phyloP scores from a whole-genome alignment of 805 yeast species.

The Candida berthetii region DNA sequence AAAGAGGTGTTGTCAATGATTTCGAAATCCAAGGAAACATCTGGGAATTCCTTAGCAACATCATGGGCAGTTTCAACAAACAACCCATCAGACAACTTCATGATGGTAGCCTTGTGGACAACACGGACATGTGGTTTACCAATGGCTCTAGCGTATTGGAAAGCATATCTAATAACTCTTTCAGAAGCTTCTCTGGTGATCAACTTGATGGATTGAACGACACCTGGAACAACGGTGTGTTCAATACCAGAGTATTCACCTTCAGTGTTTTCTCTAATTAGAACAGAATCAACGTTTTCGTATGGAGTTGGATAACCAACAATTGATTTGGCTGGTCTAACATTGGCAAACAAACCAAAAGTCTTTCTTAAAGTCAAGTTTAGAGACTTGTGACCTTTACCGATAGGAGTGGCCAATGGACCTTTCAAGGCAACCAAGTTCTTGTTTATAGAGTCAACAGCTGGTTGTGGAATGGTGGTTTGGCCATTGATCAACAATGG shows the following conservation, averaged over 20 bases:
- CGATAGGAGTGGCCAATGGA: constrained; percentile 97
- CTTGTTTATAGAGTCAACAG: constrained; percentile 87
- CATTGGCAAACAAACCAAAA: constrained; percentile 92
- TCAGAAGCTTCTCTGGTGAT: constrained; percentile 96
- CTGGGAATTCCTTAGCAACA: constrained; percentile 88
- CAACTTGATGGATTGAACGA: constrained; percentile 94
- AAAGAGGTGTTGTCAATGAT: constrained; percentile 93
- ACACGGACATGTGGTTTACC: constrained; percentile 85
- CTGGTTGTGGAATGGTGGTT: constrained; percentile 88
- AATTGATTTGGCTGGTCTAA: constrained; percentile 92
- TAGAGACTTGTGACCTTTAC: constrained; percentile 97
- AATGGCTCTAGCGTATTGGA: constrained; percentile 88
- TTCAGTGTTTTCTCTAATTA: constrained; percentile 98
- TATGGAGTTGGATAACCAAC: constrained; percentile 86
- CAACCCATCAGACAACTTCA: constrained; percentile 97
- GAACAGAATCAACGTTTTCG: constrained; percentile 83
- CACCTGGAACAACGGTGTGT: constrained; percentile 97
- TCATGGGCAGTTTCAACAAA: constrained; percentile 90
- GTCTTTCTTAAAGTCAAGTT: constrained; percentile 97
- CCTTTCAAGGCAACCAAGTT: constrained; percentile 96
- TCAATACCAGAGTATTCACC: constrained; percentile 99
- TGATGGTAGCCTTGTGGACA: constrained; percentile 97
- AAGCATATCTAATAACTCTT: constrained; percentile 94
- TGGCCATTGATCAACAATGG: constrained; percentile 88
- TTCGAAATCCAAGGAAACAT: constrained; percentile 75